Evolutionary conservation across 495 filamentous ascomycete species (phyloP).

Genomic region (Lasiosphaeria miniovina): DNA sequence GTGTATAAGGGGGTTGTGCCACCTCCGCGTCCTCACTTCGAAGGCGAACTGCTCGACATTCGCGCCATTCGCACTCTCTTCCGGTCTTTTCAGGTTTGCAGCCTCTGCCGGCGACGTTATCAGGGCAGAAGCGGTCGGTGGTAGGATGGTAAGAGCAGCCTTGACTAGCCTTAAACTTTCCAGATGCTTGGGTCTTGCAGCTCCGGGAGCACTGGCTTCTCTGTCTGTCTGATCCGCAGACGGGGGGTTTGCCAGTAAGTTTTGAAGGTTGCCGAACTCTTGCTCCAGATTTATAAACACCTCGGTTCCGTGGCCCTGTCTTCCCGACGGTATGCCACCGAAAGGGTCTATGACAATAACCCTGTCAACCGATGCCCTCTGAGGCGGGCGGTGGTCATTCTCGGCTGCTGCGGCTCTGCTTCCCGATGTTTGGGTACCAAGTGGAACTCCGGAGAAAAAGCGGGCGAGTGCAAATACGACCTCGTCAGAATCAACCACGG

Average conservation of each 20-base stretch:
- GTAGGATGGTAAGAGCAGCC: conserved; percentile 69
- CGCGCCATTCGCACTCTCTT: not conserved
- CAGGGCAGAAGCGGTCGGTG: conserved; percentile 77
- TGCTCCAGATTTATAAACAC: conserved; percentile 96
- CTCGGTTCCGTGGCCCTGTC: conserved; percentile 65
- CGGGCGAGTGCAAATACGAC: conserved; percentile 67
- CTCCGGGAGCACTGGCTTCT: conserved; percentile 2
- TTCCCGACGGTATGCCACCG: conserved; percentile 77
- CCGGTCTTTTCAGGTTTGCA: conserved; percentile 44
- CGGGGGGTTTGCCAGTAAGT: conserved; percentile 48
- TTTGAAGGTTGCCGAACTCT: conserved; percentile 67
- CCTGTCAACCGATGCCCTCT: conserved; percentile 68
- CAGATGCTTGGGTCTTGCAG: conserved; percentile 45
- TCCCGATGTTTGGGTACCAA: conserved; percentile 16
- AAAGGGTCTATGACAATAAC: conserved; percentile 86
- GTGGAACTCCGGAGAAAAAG: conserved; percentile 64
- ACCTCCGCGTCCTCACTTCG: conserved; percentile 68
- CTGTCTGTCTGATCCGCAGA: not conserved
- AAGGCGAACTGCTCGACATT: conserved; percentile 48
- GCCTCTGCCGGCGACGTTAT: conserved; percentile 84
- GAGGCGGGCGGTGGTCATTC: conserved; percentile 44
- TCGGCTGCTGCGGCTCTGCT: conserved; percentile 1
- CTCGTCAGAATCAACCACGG: conserved; percentile 60
- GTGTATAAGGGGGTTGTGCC: conserved; percentile 91
- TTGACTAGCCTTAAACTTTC: conserved; percentile 71